A percentile compares a stretch with the other conserved stretches of the same genome.
Evolutionary conservation across 495 filamentous ascomycete species (phyloP).

Genomic region (Xylaria venustula): DNA sequence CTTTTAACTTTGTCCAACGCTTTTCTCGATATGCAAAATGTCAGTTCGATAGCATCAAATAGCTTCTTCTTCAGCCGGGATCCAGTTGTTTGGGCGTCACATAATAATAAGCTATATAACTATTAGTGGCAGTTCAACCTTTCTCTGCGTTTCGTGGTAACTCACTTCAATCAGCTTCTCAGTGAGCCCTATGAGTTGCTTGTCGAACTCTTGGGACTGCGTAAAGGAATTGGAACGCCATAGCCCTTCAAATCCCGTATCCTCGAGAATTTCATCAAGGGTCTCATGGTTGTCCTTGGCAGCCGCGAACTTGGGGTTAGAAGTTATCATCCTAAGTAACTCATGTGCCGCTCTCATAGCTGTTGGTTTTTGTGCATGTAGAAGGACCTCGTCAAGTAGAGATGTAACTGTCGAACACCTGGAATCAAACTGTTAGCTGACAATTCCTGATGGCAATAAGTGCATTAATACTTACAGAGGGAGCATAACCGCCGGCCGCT

Average conservation of each 20-base stretch:
- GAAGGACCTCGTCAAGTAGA: slow-evolving; percentile 54
- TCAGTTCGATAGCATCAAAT: background rate
- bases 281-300: slow-evolving; percentile 36
- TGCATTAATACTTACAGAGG: slow-evolving; percentile 43
- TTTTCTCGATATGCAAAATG: slow-evolving; percentile 7
- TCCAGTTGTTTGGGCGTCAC: background rate
- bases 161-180: slow-evolving; percentile 60
- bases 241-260: slow-evolving; percentile 57
- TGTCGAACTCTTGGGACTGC: slow-evolving; percentile 44
- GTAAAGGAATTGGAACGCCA: slow-evolving; percentile 52
- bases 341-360: slow-evolving; percentile 52
- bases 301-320: slow-evolving; percentile 41
- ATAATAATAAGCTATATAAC: slow-evolving; percentile 12
- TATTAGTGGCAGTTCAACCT: no score
- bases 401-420: slow-evolving; percentile 50
- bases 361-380: slow-evolving; percentile 50
- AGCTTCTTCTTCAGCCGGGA: background rate
- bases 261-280: slow-evolving; percentile 48
- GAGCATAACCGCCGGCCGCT: slow-evolving; percentile 47
- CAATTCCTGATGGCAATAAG: background rate
- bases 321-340: slow-evolving; percentile 50
- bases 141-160: background rate
- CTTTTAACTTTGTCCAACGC: background rate
- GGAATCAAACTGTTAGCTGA: slow-evolving; percentile 7
- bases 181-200: slow-evolving; percentile 50